A percentile compares a stretch with the other conserved stretches of the same genome.
These are phyloP conservation scores for Talaromyces pinophilus DNA, from an alignment of 2,329 filamentous ascomycete genomes.

Conservation along the genomic window DNA sequence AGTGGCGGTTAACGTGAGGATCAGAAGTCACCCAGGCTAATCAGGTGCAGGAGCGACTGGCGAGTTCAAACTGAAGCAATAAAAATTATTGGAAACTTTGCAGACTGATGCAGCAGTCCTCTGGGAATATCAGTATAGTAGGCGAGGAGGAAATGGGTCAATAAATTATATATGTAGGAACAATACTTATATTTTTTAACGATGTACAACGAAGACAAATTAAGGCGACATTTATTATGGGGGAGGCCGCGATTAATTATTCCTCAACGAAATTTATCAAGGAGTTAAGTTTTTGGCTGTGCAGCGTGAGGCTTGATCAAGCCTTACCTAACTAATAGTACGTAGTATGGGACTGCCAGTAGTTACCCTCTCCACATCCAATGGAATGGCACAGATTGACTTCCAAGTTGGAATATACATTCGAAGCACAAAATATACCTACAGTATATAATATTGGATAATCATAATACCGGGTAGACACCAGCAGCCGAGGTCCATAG, in stretches of 20 bases:
- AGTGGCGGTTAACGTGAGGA: constrained; percentile 17
- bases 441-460: no score
- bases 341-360: neutral
- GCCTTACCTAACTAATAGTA: neutral
- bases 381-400: no score
- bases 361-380: no score
- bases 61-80: neutral
- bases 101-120: constrained; percentile 19
- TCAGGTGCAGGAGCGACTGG: constrained; percentile 5
- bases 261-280: neutral
- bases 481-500: no score
- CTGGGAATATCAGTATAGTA: neutral
- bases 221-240: neutral
- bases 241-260: constrained; percentile 5
- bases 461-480: no score
- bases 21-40: neutral
- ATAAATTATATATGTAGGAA: neutral
- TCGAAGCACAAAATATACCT: no score
- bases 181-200: neutral
- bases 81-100: constrained; percentile 16
- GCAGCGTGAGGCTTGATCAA: constrained; percentile 2
- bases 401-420: no score
- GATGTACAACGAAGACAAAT: neutral
- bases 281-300: neutral
- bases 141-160: neutral